These are phyloP conservation scores for Blastobotrys illinoisensis DNA, from an alignment of 1,139 yeast species.

Conservation along the genomic window DNA sequence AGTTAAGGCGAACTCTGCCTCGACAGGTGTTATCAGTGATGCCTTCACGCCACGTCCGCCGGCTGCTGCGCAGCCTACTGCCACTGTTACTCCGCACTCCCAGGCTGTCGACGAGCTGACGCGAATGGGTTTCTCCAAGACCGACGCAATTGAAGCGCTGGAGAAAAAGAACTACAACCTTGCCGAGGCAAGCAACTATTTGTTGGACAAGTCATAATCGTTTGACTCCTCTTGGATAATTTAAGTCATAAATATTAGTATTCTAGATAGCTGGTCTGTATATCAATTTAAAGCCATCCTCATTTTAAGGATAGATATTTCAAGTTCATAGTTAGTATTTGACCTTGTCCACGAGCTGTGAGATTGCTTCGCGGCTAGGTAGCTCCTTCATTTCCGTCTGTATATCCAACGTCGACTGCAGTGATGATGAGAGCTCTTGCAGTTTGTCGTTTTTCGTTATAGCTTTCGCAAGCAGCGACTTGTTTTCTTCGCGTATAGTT, in stretches of 20 bases:
- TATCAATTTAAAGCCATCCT: neutral
- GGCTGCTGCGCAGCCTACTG: slow-evolving; percentile 14
- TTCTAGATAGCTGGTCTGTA: slow-evolving; percentile 1
- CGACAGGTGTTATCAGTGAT: slow-evolving; percentile 21
- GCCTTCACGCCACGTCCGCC: slow-evolving; percentile 20
- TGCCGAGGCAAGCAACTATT: slow-evolving; percentile 77
- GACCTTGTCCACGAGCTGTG: neutral
- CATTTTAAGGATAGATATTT: neutral
- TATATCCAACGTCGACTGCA: neutral
- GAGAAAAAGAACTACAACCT: slow-evolving; percentile 65
- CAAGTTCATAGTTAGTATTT: neutral
- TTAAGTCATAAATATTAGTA: neutral
- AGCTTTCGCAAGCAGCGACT: slow-evolving; percentile 11
- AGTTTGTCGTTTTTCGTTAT: slow-evolving; percentile 3
- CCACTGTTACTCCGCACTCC: slow-evolving; percentile 21
- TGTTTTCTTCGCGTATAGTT: slow-evolving; percentile 16
- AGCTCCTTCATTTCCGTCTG: neutral
- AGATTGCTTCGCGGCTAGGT: neutral
- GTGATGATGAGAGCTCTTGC: neutral
- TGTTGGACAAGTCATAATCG: slow-evolving; percentile 46
- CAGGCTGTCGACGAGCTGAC: slow-evolving; percentile 62
- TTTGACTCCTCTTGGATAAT: neutral
- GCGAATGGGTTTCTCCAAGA: slow-evolving; percentile 82
- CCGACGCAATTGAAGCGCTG: slow-evolving; percentile 63
- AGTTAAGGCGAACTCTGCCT: slow-evolving; percentile 12